Evolutionary conservation across 2,329 filamentous ascomycete species (phyloP), one percentile per base, ranked within the genome.

Genomic region (Aspergillus fumigatus): DNA sequence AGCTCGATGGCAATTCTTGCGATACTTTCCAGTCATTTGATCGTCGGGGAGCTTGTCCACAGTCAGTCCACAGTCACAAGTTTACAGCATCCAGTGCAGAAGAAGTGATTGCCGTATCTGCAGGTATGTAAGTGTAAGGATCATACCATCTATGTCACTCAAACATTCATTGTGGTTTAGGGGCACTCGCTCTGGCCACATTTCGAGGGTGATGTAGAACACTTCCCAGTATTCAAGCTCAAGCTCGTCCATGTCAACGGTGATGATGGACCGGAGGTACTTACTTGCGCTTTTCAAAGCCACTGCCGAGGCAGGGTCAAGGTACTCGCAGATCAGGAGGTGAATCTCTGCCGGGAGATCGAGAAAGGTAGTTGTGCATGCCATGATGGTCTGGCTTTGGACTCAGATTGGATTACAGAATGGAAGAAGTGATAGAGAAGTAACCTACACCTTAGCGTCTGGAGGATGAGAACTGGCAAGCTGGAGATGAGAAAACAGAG

Each of bases 171-270:
- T 23, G 21, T 23, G 21, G 21, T 23, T 23, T 23, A 3, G 21
- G 21, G 3, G 21, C 2, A 23, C 21, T 23, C 21, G 3, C 1
- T 47, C 19, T 3, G 43, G 19, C 43, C 43, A 47, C 19, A 26
- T 2, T 14, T 47, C 43, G 0, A 23, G 23, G 1, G 2, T 7
- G 1, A 14, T 3, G 2, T 17, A 1, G 8, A 10, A 14, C 0
- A 14, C 27, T 4, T 4, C 9, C 27, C 3, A 29, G 11, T 25
- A 21, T 25, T 25, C 3, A 14, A 7, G 11, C 1, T n/a, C 9
- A 21, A 17, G 8, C 4, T 45, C 40, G 3, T 7, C 2, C 10
- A 2, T 14, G 43, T 21, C 8, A 5, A 14, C 23, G 10, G 23
- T 17, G 4, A 47, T 3, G 5, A 2, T 25, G 4, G 7, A 17